These are phyloP conservation scores for Colletotrichum cereale DNA, from an alignment of 2,329 filamentous ascomycete genomes.

Conservation along the genomic window DNA sequence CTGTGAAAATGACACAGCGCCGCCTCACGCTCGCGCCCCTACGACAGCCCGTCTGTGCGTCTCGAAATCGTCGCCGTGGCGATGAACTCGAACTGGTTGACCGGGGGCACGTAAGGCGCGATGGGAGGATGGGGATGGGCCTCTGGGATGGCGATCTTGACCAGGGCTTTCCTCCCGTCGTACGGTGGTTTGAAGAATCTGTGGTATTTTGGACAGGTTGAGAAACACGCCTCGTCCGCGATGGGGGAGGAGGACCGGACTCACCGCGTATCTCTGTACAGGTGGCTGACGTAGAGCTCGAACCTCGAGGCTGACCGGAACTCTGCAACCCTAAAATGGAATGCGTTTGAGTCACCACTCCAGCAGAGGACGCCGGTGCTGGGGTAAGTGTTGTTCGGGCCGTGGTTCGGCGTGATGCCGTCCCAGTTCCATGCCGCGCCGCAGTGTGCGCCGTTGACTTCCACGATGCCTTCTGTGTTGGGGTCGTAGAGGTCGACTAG, in stretches of 20 bases:
- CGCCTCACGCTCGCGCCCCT: background rate
- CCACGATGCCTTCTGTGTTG: conserved; percentile 39
- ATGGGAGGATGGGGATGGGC: conserved; percentile 23
- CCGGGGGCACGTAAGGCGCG: conserved; percentile 27
- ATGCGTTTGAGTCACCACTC: conserved; percentile 22
- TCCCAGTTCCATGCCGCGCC: conserved; percentile 44
- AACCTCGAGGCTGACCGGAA: conserved; percentile 40
- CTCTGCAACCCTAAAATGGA: conserved; percentile 35
- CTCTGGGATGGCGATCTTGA: conserved; percentile 29
- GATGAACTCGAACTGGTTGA: conserved; percentile 37
- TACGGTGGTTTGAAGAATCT: conserved; percentile 29
- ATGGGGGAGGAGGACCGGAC: background rate
- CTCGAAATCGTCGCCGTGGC: conserved; percentile 37
- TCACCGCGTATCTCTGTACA: conserved; percentile 37
- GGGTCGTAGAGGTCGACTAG: conserved; percentile 40
- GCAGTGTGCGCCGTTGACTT: conserved; percentile 42
- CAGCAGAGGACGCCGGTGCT: conserved; percentile 36
- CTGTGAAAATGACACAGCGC: background rate
- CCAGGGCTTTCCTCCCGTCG: conserved; percentile 30
- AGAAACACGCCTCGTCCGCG: background rate
- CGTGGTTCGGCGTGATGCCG: conserved; percentile 40
- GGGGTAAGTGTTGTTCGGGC: conserved; percentile 46
- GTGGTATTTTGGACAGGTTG: background rate
- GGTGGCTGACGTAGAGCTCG: conserved; percentile 33
- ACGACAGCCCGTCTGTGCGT: conserved; percentile 38